A percentile compares a stretch with the other conserved stretches of the same genome.
Conservation (phyloP, 345 rosid genomes). For the Lenwebbia sp. region DNA sequence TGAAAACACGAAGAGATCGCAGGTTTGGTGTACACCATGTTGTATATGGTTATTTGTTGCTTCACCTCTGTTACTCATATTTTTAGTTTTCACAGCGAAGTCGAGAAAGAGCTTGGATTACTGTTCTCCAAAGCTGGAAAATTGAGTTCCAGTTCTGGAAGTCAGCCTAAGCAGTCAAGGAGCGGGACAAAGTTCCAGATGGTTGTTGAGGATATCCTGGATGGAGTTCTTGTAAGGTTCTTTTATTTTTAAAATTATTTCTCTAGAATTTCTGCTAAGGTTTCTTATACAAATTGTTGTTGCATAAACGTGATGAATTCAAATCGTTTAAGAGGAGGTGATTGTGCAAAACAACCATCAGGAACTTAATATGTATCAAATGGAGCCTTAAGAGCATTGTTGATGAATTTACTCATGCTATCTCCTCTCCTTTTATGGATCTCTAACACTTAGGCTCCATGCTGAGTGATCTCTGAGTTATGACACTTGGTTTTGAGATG, state of each 20-base stretch:
- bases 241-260: background rate
- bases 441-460: background rate
- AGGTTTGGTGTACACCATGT: conserved; percentile 21
- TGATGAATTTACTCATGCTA: background rate
- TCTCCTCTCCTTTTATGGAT: background rate
- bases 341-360: background rate
- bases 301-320: background rate
- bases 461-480: background rate
- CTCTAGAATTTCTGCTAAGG: background rate
- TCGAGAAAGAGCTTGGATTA: conserved; percentile 81
- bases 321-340: background rate
- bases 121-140: conserved; percentile 64
- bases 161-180: conserved; percentile 48
- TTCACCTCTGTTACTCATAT: background rate
- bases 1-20: conserved; percentile 88
- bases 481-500: background rate
- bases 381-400: background rate
- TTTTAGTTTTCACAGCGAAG: conserved; percentile 46
- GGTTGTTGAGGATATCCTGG: conserved; percentile 89
- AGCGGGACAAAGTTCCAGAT: conserved; percentile 66
- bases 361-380: background rate
- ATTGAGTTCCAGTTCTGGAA: conserved; percentile 34
- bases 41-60: conserved; percentile 1
- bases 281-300: background rate
- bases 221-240: conserved; percentile 79